These are phyloP conservation scores for Senecio squalidus DNA, from an alignment of 140 eudicot species.

Conservation along the genomic window DNA sequence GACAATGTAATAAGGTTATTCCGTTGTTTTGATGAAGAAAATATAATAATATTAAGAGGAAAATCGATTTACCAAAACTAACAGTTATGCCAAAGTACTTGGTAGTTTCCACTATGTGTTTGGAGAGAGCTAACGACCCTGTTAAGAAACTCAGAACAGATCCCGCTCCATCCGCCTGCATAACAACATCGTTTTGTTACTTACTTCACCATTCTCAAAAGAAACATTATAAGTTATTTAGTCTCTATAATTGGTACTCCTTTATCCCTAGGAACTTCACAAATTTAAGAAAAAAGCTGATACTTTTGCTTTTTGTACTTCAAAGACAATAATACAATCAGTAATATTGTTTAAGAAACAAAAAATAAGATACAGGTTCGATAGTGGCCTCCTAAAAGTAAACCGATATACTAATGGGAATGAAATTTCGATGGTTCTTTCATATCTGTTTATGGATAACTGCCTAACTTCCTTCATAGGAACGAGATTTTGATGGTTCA, in stretches of 20 bases:
- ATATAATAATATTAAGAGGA: not conserved
- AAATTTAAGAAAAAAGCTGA: not conserved
- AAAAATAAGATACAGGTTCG: no score
- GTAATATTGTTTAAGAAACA: not conserved
- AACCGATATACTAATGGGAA: not conserved
- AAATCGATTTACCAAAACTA: slow-evolving; percentile 78
- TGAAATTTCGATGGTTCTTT: not conserved
- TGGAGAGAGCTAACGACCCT: slow-evolving; percentile 84
- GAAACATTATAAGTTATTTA: not conserved
- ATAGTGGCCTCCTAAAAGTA: not conserved
- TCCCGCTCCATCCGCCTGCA: slow-evolving; percentile 98
- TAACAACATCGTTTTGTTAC: not conserved
- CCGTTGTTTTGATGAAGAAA: no score
- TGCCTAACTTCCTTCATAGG: not conserved
- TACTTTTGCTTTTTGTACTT: not conserved
- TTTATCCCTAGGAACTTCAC: not conserved
- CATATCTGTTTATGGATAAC: not conserved
- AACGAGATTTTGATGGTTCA: no score
- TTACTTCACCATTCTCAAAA: not conserved
- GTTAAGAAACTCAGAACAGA: slow-evolving; percentile 89
- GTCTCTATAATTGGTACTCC: not conserved
- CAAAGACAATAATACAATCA: not conserved
- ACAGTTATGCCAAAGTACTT: slow-evolving; percentile 85
- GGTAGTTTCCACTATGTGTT: slow-evolving; percentile 79
- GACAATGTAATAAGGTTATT: no score